Base-by-base conservation (phyloP, 352 stramenopile genomes). In the Pythium brachiatum region DNA sequence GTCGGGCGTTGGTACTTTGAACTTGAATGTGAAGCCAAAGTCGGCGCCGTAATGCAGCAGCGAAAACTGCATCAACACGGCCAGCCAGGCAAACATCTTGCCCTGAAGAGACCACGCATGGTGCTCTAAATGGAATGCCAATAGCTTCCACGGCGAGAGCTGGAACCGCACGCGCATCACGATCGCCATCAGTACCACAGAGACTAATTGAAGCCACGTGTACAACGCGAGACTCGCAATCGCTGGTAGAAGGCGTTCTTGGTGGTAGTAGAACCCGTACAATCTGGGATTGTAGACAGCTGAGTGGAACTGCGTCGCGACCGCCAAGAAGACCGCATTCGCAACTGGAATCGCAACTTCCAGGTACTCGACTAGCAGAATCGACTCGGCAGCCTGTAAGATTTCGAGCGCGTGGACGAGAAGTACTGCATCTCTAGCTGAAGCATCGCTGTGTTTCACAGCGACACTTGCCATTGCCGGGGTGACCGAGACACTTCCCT, bases 311-410 rank as follows among this genome's bases (percentile, higher is more conserved):
- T 52, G 52, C 0, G 41, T 18, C 1, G 60, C 60, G 13, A 57
- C 23, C 20, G 51, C 15, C 7, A 68, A 11, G 47, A 59, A 62
- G 1, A 57, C 9, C 2, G 7, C 47, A 36, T 59, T 57, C 15
- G 34, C 25, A 21, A 58, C 20, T 0, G 53, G 53, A 11, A 68
- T 39, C 0, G 25, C 46, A 5, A 67, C 52, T 44, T 67, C 51
- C 16, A 67, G 23, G 18, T 62, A 67, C 60, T 60, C 61, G 12
- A 59, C 53, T 4, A 62, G 53, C 3, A 68, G 46, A 12, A 68
- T 52, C 0, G 53, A 59, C 32, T 62, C 53, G 25, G 61, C 44
- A 0, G 44, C 36, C 8, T 62, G 53, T 7, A 62, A 1, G n/a
- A 62, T 59, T 18, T 68, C 44, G 3, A 57, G 27, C 0, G 39